Evolutionary conservation across 345 rosid species (phyloP), one percentile per base, ranked within the genome.

Genomic region (Gossypium turneri): DNA sequence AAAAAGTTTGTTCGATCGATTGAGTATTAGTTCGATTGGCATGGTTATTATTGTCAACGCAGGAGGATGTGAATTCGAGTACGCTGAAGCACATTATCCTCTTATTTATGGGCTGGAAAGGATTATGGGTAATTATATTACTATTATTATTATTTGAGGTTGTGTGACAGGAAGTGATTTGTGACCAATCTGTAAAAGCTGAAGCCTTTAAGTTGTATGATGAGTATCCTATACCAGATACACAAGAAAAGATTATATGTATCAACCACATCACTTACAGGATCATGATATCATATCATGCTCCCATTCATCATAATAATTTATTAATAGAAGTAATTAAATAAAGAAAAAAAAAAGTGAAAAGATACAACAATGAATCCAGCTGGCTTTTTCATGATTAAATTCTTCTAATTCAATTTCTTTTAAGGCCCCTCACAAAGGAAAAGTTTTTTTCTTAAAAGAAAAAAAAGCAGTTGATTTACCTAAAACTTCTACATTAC

Each of bases 381-480:
- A 67, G 72, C 72, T 48, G 72, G 38, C 43, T 24, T 44, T 34
- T 45, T 67, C 41, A 67, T 48, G 43, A 45, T 67, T 45, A 48
- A 67, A 67, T 48, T 67, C 38, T 48, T 24, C 50, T 0, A 19
- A 44, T 52, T 19, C 52, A 45, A 45, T 45, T 8, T 8, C 50
- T 45, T 34, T 45, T 45, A 44, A 12, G 70, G 70, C 45, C 70
- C 70, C 11, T 3, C 20, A 47, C 15, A 67, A 67, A 17, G 47
- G 1, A 62, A 45, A 45, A 45, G 13, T 2, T 9, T 45, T 45
- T 34, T 34, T 4, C 6, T 4, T 5, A 45, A 45, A 45, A 2
- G 1, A 45, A 45, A 10, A 8, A 45, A 45, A 45, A 45, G 48
- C 9, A 10, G 48, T 11, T 1, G 12, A 45, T 45, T 45, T 8